phyloP scores from a whole-genome alignment of 179 eudicot genomes.

The Silene vulgaris region DNA sequence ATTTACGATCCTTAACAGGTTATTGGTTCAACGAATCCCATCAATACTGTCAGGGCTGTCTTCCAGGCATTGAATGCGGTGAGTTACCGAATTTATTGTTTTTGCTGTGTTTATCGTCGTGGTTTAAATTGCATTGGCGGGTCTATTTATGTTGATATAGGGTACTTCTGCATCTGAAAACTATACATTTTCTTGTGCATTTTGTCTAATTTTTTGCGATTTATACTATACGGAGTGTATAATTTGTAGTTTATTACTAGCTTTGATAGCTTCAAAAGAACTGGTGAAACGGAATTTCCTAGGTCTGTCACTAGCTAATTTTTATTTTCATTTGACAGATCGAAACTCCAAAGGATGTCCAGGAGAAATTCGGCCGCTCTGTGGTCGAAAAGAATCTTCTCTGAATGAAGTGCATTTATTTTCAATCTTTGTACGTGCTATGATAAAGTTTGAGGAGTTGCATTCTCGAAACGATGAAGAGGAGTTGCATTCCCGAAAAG shows the following conservation, averaged over 20 bases:
- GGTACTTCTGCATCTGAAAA: background rate
- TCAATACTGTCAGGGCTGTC: conserved; percentile 83
- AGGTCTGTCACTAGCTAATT: background rate
- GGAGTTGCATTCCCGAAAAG: background rate
- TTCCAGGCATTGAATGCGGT: conserved; percentile 89
- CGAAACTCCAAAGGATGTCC: conserved; percentile 91
- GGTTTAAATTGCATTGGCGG: background rate
- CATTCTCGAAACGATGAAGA: background rate
- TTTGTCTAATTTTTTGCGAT: too few relatives aligned
- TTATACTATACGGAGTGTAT: too few relatives aligned
- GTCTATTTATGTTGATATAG: background rate
- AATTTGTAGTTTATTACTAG: background rate
- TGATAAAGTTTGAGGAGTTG: background rate
- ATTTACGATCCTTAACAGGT: conserved; percentile 39
- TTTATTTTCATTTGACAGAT: conserved; percentile 43
- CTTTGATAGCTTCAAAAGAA: background rate
- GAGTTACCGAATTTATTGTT: conserved; percentile 23
- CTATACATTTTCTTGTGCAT: background rate
- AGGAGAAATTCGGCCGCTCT: conserved; percentile 90
- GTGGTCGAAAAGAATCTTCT: conserved; percentile 81
- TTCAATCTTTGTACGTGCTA: background rate
- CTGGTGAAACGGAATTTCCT: background rate
- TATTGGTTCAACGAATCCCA: conserved; percentile 86
- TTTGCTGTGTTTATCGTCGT: background rate
- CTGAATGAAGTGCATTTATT: conserved; percentile 19